A percentile compares a stretch with the other conserved stretches of the same genome.
Evolutionary conservation across 2,329 filamentous ascomycete species (phyloP).

Genomic region (Penicillium sclerotiorum): DNA sequence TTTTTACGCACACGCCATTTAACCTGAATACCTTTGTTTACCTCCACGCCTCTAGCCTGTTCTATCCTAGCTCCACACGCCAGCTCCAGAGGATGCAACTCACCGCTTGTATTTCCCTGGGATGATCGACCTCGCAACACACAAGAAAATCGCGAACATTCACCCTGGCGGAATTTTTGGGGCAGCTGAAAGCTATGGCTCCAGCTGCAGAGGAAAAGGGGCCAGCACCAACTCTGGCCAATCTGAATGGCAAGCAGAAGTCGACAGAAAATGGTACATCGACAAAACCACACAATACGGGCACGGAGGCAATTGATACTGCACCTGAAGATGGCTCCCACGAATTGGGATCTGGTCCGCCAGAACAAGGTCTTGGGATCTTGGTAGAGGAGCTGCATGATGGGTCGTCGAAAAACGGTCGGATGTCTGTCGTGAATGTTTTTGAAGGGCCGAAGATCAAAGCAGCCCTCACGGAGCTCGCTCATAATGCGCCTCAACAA

Average conservation of each 20-base stretch:
- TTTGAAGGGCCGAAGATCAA: slow-evolving; percentile 30
- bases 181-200: not conserved
- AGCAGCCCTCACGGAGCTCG: slow-evolving; percentile 25
- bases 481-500: slow-evolving; percentile 27
- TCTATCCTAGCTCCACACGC: slow-evolving; percentile 1
- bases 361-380: slow-evolving; percentile 24
- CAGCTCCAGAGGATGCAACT: slow-evolving; percentile 1
- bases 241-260: not conserved
- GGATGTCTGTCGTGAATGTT: slow-evolving; percentile 33
- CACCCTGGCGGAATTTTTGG: not conserved
- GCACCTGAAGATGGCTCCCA: not conserved
- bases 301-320: not conserved
- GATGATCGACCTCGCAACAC: not conserved
- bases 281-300: not conserved
- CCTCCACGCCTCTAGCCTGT: not conserved
- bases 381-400: slow-evolving; percentile 17
- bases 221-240: not conserved
- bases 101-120: not conserved
- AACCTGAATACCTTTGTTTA: not conserved
- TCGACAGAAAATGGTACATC: not conserved
- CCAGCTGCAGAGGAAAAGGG: not conserved
- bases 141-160: not conserved
- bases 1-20: not conserved
- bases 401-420: slow-evolving; percentile 15
- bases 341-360: not conserved